These are phyloP conservation scores for Blastobotrys parvus DNA, from an alignment of 805 yeast genomes.

Conservation along the genomic window DNA sequence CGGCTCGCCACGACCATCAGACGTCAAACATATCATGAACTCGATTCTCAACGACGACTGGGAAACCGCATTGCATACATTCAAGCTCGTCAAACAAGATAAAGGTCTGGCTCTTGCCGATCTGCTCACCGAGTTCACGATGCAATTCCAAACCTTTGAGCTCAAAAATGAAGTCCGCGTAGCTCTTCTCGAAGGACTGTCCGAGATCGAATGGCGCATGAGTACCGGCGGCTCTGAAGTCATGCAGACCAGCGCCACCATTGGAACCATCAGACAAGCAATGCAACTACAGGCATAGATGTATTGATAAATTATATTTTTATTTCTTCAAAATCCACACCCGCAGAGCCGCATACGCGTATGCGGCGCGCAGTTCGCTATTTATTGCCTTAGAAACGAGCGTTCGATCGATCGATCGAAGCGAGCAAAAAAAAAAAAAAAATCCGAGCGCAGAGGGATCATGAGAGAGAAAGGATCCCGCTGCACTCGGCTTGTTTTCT, in stretches of 20 bases:
- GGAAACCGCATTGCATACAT: constrained; percentile 63
- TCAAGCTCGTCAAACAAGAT: constrained; percentile 52
- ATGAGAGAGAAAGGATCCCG: too few relatives aligned
- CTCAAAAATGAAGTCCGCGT: constrained; percentile 55
- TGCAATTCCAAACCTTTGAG: constrained; percentile 60
- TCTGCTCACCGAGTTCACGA: constrained; percentile 66
- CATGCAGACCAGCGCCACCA: constrained; percentile 81
- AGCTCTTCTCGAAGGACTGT: constrained; percentile 56
- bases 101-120: constrained; percentile 91
- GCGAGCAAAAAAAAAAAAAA: too few relatives aligned
- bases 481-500: too few relatives aligned
- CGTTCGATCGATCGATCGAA: too few relatives aligned
- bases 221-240: constrained; percentile 89
- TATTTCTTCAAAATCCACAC: too few relatives aligned
- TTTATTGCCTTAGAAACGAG: too few relatives aligned
- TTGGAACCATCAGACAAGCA: constrained; percentile 73
- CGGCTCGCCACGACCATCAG: constrained; percentile 91
- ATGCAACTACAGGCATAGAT: constrained; percentile 39
- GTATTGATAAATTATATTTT: too few relatives aligned
- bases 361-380: too few relatives aligned
- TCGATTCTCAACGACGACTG: constrained; percentile 82
- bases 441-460: too few relatives aligned
- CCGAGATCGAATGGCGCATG: constrained; percentile 86
- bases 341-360: too few relatives aligned
- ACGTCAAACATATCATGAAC: constrained; percentile 65